phyloP scores from a whole-genome alignment of 1,139 yeast species.

The Trichomonascaceae sp. region DNA sequence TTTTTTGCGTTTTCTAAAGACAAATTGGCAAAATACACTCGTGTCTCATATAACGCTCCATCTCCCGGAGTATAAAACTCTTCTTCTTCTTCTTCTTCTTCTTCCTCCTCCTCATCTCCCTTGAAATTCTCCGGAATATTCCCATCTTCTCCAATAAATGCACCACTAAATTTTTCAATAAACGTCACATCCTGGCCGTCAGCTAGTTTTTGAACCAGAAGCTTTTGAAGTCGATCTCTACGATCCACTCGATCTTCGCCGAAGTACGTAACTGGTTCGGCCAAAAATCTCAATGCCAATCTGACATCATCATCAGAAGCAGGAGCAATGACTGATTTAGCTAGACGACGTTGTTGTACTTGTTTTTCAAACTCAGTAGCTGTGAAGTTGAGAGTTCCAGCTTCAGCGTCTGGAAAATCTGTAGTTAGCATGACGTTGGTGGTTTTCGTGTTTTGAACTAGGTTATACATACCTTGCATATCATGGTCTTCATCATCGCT shows the following conservation, averaged over 20 bases:
- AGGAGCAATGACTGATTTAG: conserved; percentile 41
- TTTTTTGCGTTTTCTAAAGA: conserved; percentile 45
- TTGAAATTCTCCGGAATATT: conserved; percentile 39
- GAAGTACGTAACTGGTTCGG: conserved; percentile 53
- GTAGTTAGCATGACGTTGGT: neutral
- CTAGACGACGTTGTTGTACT: conserved; percentile 20
- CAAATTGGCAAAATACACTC: conserved; percentile 46
- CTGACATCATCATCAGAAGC: conserved; percentile 60
- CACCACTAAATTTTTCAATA: conserved; percentile 19
- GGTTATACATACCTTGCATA: neutral
- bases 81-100: conserved; percentile 54
- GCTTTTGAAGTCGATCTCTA: conserved; percentile 48
- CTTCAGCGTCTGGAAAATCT: neutral
- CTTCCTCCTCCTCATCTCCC: conserved; percentile 40
- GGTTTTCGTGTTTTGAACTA: neutral
- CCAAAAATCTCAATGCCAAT: conserved; percentile 41
- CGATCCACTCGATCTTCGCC: conserved; percentile 62
- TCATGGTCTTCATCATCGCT: conserved; percentile 5
- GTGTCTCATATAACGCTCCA: conserved; percentile 46
- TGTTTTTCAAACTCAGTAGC: conserved; percentile 22
- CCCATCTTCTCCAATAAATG: conserved; percentile 26
- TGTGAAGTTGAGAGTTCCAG: conserved; percentile 7
- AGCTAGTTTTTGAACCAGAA: conserved; percentile 30
- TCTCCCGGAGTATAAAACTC: conserved; percentile 84
- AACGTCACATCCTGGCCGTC: conserved; percentile 19